Evolutionary conservation across 257 asterid genomes (phyloP), one percentile per base, ranked within the genome.

Genomic region (Capsicum rhomboideum): DNA sequence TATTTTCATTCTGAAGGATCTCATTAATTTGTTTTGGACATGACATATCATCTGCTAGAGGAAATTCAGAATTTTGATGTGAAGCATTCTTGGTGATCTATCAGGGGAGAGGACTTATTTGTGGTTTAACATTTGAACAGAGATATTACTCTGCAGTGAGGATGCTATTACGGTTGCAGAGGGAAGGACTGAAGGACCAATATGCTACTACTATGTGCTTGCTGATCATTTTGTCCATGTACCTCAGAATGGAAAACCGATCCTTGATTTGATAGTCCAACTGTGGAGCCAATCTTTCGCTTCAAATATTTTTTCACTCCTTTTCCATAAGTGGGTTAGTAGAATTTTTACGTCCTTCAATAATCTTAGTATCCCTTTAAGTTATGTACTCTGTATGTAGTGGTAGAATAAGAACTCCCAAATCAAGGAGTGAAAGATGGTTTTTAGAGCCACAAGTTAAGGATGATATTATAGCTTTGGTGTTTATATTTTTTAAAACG

Each of bases 241-340:
- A 80, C 97, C 96, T 31, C 86, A 91, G 66, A 89, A 89, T 85
- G 98, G 96, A 85, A 93, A 87, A 89, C 85, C 93, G 68, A 88
- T 91, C 85, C 90, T 89, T 78, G 93, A 88, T 83, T 88, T 88
- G 82, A 87, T 88, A 83, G 90, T 93, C 87, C 98, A 91, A 90
- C 92, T 91, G n/a, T 97, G 99, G 99, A 95, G 97, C 96, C 99
- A 95, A 88, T 92, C 95, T 58, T 97, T 94, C 89, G 97, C 97
- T 9, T 91, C 99, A 56, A 93, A 91, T 86, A 92, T 93, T 13
- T 97, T 97, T 64, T 66, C 96, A 46, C 92, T 93, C 56, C 89
- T 97, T 91, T 95, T 97, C 89, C 96, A 97, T 87, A 93, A 95
- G 84, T 97, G 99, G 98, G 99, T 96, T 90, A 75, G 97, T 88